phyloP scores from a whole-genome alignment of 192 early-diverging fungal species.

The Podila clonocystis region DNA sequence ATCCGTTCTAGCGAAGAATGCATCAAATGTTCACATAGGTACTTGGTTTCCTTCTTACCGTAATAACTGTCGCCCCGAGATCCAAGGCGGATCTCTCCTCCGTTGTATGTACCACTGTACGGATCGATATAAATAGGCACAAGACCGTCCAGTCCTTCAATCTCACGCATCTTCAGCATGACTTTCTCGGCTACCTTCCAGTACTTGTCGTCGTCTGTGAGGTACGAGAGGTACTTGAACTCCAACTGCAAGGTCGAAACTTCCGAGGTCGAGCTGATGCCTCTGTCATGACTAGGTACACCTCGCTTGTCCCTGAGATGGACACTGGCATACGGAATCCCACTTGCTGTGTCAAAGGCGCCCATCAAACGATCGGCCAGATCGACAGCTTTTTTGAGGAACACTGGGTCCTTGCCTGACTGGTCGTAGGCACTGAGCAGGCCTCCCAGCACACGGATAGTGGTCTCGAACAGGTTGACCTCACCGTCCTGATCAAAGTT shows the following conservation, averaged over 20 bases:
- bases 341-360: slow-evolving; percentile 67
- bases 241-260: slow-evolving; percentile 79
- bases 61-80: slow-evolving; percentile 81
- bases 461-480: slow-evolving; percentile 79
- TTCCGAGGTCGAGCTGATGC: slow-evolving; percentile 63
- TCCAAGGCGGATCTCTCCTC: slow-evolving; percentile 68
- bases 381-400: slow-evolving; percentile 70
- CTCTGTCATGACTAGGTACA: slow-evolving; percentile 37
- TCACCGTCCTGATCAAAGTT: slow-evolving; percentile 76
- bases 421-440: slow-evolving; percentile 78
- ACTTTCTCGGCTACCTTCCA: slow-evolving; percentile 75
- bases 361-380: slow-evolving; percentile 67
- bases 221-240: slow-evolving; percentile 73
- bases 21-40: too few species aligned
- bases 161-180: slow-evolving; percentile 55
- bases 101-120: slow-evolving; percentile 57
- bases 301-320: slow-evolving; percentile 53
- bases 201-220: slow-evolving; percentile 75
- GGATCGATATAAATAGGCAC: slow-evolving; percentile 76
- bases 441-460: slow-evolving; percentile 80
- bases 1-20: too few species aligned
- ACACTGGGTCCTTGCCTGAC: slow-evolving; percentile 61
- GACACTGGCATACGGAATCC: slow-evolving; percentile 65
- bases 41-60: slow-evolving; percentile 61
- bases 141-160: slow-evolving; percentile 68